phyloP scores from a whole-genome alignment of 2,329 filamentous ascomycete genomes.

The Nothophaeocryptopus gaeumannii region DNA sequence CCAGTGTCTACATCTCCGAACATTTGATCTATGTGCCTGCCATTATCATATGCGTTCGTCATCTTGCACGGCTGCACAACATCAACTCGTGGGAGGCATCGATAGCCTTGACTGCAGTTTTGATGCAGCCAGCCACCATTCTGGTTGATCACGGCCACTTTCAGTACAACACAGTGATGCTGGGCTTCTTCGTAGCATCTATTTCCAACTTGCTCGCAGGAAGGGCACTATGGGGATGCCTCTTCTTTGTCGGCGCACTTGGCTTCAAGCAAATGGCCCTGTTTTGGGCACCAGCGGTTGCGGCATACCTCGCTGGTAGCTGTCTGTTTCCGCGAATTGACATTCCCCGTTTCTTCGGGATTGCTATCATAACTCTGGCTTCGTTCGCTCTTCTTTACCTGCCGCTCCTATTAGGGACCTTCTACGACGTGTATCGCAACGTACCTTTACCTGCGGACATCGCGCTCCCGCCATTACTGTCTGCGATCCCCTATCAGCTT shows the following conservation, averaged over 20 bases:
- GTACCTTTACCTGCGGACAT: conserved; percentile 55
- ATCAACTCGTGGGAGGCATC: conserved; percentile 76
- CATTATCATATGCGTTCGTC: conserved; percentile 76
- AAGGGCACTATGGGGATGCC: conserved; percentile 79
- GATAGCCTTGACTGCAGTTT: conserved; percentile 80
- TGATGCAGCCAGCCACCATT: conserved; percentile 88
- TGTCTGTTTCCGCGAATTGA: conserved; percentile 75
- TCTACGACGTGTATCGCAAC: conserved; percentile 66
- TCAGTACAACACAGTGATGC: conserved; percentile 98
- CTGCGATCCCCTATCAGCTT: conserved; percentile 60
- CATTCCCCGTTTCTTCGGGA: conserved; percentile 65
- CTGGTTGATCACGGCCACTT: conserved; percentile 95
- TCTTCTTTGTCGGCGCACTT: conserved; percentile 91
- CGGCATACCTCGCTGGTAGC: conserved; percentile 83
- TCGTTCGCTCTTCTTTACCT: conserved; percentile 74
- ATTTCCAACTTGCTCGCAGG: conserved; percentile 87
- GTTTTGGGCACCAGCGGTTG: conserved; percentile 91
- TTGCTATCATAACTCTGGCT: conserved; percentile 68
- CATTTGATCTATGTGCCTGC: conserved; percentile 87
- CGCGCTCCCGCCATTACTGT: conserved; percentile 56
- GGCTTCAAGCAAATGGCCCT: conserved; percentile 99
- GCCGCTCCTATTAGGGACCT: conserved; percentile 69
- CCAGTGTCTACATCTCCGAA: conserved; percentile 84
- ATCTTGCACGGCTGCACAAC: conserved; percentile 71
- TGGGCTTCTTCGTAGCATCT: conserved; percentile 81